Conservation (phyloP, 257 asterid species). For the Haberlea rhodopensis region DNA sequence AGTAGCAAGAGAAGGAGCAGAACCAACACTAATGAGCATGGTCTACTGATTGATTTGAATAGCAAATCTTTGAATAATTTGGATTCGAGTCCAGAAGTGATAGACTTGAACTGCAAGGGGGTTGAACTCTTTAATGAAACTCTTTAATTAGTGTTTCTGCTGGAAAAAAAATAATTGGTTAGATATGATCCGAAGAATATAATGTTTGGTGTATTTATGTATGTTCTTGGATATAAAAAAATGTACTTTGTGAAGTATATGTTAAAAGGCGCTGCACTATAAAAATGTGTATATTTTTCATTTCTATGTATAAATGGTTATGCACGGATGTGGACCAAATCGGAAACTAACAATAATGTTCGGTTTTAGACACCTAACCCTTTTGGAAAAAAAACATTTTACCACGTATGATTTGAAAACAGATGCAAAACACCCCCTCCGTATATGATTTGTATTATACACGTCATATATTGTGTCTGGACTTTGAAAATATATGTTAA, state of each 20-base stretch:
- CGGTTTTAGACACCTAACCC: no score
- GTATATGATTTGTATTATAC: no score
- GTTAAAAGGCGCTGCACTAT: slow-evolving; percentile 11
- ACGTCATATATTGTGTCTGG: no score
- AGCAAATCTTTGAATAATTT: slow-evolving; percentile 39
- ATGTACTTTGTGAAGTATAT: slow-evolving; percentile 27
- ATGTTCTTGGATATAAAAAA: slow-evolving; percentile 35
- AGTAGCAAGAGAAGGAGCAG: slow-evolving; percentile 36
- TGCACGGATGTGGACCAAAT: neutral
- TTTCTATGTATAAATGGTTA: slow-evolving; percentile 8
- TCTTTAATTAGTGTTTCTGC: slow-evolving; percentile 19
- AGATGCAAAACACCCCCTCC: no score
- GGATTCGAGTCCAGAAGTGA: slow-evolving; percentile 39
- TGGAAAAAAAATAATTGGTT: neutral
- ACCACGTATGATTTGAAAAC: no score
- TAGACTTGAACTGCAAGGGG: slow-evolving; percentile 55
- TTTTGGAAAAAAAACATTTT: no score
- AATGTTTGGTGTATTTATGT: slow-evolving; percentile 28
- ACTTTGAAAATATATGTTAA: no score
- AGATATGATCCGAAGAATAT: slow-evolving; percentile 19
- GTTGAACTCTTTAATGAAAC: slow-evolving; percentile 33
- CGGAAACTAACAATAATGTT: no score
- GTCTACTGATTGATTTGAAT: slow-evolving; percentile 56
- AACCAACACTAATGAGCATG: slow-evolving; percentile 26
- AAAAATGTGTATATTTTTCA: slow-evolving; percentile 23